Percentiles rank a stretch among this genome's conserved stretches.
These are phyloP conservation scores for Plasmodium relictum DNA, from an alignment of 169 alveolate species.

Conservation along the genomic window DNA sequence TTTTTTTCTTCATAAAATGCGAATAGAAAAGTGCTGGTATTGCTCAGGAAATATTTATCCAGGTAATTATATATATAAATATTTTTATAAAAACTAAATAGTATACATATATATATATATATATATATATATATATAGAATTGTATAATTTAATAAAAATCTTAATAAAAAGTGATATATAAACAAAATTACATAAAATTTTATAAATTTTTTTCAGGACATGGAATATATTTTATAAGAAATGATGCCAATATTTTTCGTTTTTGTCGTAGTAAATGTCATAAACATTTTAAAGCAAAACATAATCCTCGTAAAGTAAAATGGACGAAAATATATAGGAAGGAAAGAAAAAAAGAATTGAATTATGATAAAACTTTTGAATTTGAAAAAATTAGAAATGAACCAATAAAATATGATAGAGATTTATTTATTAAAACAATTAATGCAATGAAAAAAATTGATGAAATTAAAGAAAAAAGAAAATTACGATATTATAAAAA, in stretches of 20 bases:
- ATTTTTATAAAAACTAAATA: neutral
- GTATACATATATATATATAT: no score
- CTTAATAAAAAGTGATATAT: no score
- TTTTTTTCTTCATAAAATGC: constrained; percentile 84
- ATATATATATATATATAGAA: no score
- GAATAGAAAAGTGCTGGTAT: constrained; percentile 97
- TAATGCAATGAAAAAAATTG: constrained; percentile 96
- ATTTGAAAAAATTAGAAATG: constrained; percentile 97
- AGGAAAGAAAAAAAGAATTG: constrained; percentile 97
- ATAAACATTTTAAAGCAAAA: constrained; percentile 97
- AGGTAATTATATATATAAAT: constrained; percentile 80
- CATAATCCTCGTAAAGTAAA: constrained; percentile 98
- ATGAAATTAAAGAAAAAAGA: constrained; percentile 93
- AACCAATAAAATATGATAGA: constrained; percentile 97
- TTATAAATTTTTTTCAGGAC: constrained; percentile 86
- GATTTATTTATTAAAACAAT: constrained; percentile 95
- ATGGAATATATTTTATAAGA: constrained; percentile 98
- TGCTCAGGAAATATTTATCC: constrained; percentile 97
- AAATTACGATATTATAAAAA: constrained; percentile 86
- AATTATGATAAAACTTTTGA: constrained; percentile 95
- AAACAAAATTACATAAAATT: neutral
- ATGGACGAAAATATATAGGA: constrained; percentile 99
- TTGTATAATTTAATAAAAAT: no score
- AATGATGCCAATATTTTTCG: constrained; percentile 98
- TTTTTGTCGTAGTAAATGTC: constrained; percentile 99